Base-by-base conservation (phyloP, 345 rosid genomes). In the Arabidopsis suecica region DNA sequence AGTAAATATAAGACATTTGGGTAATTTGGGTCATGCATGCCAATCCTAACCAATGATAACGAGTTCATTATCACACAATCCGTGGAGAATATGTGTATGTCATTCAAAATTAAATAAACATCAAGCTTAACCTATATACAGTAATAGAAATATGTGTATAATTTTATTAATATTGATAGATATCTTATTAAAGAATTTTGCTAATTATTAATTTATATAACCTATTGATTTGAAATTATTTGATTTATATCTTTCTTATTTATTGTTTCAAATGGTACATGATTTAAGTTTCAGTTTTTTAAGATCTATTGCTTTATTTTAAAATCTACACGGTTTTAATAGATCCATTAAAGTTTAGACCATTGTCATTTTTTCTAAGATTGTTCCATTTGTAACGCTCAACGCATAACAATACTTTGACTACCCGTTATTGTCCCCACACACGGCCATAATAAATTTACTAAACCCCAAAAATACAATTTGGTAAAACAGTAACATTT, bases 11-110 rank as follows among this genome's bases (percentile, higher is more conserved):
- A 28, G 32, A 60, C 73, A 60, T 63, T 61, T 55, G 42, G 30
- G 13, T 40, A 14, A 9, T 61, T 44, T 68, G 16, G 55, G 49
- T 75, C 69, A 51, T 75, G 74, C 79, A 68, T 50, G 56, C 30
- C 30, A 30, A 50, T 58, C 63, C n/a, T 59, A 34, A 36, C 44
- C 71, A 64, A 73, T 47, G 37, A 64, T 33, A 73, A 63, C 70
- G 14, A 30, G 44, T 51, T 72, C 41, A 11, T 16, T 38, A 38
- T 61, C 40, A 5, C 60, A 37, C 59, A 36, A 48, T 71, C 18
- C 37, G 58, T 70, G 34, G 33, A 32, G 8, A 32, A 7, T 32
- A 7, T 58, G 6, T 42, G 33, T 57, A 7, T 36, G 6, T 30
- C 58, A 36, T 34, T 12, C 4, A 2, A 14, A n/a, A 32, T 20